phyloP scores from a whole-genome alignment of 352 stramenopile species.

The Paralagenidium karlingii region DNA sequence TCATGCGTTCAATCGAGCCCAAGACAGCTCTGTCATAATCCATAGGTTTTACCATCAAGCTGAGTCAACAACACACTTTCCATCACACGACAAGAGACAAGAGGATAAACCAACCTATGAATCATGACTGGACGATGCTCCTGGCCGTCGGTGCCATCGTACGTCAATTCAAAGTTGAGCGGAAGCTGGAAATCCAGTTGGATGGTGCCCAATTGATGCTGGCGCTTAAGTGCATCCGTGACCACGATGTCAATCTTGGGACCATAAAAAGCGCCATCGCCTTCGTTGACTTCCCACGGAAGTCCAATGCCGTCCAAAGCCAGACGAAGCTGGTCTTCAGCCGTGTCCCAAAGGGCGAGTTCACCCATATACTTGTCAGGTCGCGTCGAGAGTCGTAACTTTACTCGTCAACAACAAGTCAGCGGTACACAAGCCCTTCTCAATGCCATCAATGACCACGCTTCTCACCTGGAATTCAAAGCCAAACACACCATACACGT shows the following conservation, averaged over 20 bases:
- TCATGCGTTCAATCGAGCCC: conserved; percentile 96
- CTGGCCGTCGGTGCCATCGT: conserved; percentile 79
- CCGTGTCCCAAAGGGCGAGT: conserved; percentile 89
- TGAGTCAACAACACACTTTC: background rate
- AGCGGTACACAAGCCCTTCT: background rate
- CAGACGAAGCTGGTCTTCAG: conserved; percentile 57
- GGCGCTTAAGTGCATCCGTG: conserved; percentile 91
- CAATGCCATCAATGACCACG: conserved; percentile 1
- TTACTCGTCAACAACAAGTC: no score
- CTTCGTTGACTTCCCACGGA: conserved; percentile 85
- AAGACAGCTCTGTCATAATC: conserved; percentile 93
- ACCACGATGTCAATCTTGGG: conserved; percentile 98
- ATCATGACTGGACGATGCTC: conserved; percentile 95
- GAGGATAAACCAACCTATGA: no score
- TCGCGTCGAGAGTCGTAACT: conserved; percentile 84
- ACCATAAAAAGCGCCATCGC: conserved; percentile 95
- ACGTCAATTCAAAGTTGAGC: conserved; percentile 92
- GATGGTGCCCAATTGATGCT: conserved; percentile 96
- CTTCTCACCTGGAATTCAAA: conserved; percentile 95
- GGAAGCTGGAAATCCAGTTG: conserved; percentile 98
- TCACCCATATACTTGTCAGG: conserved; percentile 92
- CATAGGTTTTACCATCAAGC: background rate
- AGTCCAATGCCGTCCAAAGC: conserved; percentile 57
- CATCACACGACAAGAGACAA: background rate
- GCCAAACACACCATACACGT: conserved; percentile 91